phyloP scores from a whole-genome alignment of 371 early-diverging fungal genomes.

The Mortierella sp. region DNA sequence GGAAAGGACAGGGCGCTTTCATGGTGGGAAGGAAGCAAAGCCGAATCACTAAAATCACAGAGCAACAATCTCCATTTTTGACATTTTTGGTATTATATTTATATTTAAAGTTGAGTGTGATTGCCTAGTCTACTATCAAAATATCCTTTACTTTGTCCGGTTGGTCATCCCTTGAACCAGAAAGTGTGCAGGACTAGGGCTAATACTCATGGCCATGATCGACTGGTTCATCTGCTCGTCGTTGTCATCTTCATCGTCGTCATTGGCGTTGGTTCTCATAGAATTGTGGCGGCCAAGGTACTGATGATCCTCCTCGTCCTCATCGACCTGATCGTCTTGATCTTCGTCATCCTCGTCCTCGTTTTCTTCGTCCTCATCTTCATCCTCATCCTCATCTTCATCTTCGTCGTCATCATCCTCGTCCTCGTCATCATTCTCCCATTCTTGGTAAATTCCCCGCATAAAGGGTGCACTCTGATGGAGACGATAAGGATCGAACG shows the following conservation, averaged over 20 bases:
- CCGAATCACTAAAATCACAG: no score
- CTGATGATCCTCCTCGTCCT: slow-evolving; percentile 51
- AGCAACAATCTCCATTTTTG: no score
- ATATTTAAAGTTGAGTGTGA: no score
- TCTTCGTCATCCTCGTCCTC: slow-evolving; percentile 28
- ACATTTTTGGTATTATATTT: no score
- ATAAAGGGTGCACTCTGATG: slow-evolving; percentile 71
- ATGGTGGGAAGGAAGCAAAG: no score
- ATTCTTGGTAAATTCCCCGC: slow-evolving; percentile 72
- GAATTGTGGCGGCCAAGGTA: slow-evolving; percentile 30
- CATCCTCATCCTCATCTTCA: slow-evolving; percentile 64
- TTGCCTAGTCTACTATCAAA: no score
- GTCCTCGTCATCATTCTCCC: slow-evolving; percentile 57
- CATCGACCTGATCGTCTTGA: slow-evolving; percentile 58
- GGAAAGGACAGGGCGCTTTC: no score
- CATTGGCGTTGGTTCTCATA: slow-evolving; percentile 23
- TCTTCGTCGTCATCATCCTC: slow-evolving; percentile 59
- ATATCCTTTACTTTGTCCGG: no score
- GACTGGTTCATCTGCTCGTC: slow-evolving; percentile 56
- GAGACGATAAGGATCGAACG: slow-evolving; percentile 93
- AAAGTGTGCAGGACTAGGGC: slow-evolving; percentile 62
- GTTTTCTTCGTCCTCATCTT: slow-evolving; percentile 48
- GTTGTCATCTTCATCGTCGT: slow-evolving; percentile 54
- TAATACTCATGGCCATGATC: slow-evolving; percentile 71
- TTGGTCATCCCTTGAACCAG: slow-evolving; percentile 45